phyloP scores from a whole-genome alignment of 1,284 basidiomycete genomes.

The Agaricales sp. region DNA sequence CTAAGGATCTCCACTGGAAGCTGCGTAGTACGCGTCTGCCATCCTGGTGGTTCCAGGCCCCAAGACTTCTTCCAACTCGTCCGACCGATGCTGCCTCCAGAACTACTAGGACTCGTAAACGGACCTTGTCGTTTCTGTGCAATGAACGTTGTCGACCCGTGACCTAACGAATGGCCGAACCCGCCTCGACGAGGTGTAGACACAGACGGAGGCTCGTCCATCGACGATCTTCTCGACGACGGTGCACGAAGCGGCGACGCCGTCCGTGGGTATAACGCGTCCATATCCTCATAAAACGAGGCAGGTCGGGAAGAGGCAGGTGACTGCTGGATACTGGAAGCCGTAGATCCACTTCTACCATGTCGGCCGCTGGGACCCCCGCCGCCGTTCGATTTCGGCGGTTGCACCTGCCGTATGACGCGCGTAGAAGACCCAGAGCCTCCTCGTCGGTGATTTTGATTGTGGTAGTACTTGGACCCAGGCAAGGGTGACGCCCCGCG shows the following conservation, averaged over 20 bases:
- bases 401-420: slow-evolving; percentile 56
- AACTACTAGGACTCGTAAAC: slow-evolving; percentile 32
- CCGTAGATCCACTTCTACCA: slow-evolving; percentile 55
- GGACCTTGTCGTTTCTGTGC: slow-evolving; percentile 66
- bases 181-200: not conserved
- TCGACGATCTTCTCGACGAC: not conserved
- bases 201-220: not conserved
- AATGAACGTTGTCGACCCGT: slow-evolving; percentile 40
- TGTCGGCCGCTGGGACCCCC: slow-evolving; percentile 39
- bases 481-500: slow-evolving; percentile 58
- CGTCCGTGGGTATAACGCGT: not conserved
- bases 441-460: slow-evolving; percentile 53
- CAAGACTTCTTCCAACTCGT: slow-evolving; percentile 82
- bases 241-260: not conserved
- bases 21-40: slow-evolving; percentile 62
- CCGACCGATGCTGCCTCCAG: slow-evolving; percentile 37
- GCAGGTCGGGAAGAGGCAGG: slow-evolving; percentile 61
- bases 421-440: slow-evolving; percentile 70
- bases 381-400: slow-evolving; percentile 21
- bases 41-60: slow-evolving; percentile 76
- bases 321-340: slow-evolving; percentile 60
- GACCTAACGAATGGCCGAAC: not conserved
- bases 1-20: slow-evolving; percentile 64
- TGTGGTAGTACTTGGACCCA: slow-evolving; percentile 14
- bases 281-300: slow-evolving; percentile 52